Base-by-base conservation (phyloP, 2,329 filamentous ascomycete species). In the Madurella mycetomatis region DNA sequence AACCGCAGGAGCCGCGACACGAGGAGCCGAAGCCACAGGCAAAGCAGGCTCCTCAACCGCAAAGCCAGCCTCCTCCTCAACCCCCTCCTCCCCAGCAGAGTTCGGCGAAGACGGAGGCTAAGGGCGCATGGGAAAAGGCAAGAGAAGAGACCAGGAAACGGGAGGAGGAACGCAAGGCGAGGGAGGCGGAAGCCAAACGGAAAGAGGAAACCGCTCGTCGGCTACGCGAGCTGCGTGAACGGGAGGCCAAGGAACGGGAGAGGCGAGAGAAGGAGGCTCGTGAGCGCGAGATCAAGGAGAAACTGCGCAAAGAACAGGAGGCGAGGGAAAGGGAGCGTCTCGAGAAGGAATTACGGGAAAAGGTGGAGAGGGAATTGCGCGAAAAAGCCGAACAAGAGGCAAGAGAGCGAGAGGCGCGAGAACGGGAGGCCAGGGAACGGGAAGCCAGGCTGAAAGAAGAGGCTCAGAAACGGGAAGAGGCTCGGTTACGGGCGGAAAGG, bases 121-220 rank as follows among this genome's bases (percentile, higher is more conserved):
- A 77, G 63, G 73, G 75, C 9, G 74, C 81, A 0, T 88, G 85
- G 85, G 84, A 88, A 61, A 86, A 82, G 66, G 85, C 84, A 3
- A 76, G 85, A 51, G 85, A 88, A 64, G 85, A 88, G 60, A 86
- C 80, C 17, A 75, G 80, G 42, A 79, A 75, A 54, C 78, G 79
- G 52, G 84, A 86, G 60, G 84, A 85, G 60, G 83, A 87, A 59
- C 82, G 83, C 11, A 85, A 78, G 63, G 73, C 73, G 2, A 79
- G 76, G 58, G 82, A 84, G 59, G 82, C 81, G 2, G 84, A 87
- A 58, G 30, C 46, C 18, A 84, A 60, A 11, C 76, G 80, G 39
- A 81, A 83, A 43, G 83, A 78, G 60, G 79, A 82, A 30, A 76
- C 77, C 13, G 59, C 57, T 31, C 53, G 73, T 71, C 41, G 76